Evolutionary conservation across 2,329 filamentous ascomycete genomes (phyloP), one percentile per base, ranked within the genome.

Genomic region (Diaporthe citriasiana): DNA sequence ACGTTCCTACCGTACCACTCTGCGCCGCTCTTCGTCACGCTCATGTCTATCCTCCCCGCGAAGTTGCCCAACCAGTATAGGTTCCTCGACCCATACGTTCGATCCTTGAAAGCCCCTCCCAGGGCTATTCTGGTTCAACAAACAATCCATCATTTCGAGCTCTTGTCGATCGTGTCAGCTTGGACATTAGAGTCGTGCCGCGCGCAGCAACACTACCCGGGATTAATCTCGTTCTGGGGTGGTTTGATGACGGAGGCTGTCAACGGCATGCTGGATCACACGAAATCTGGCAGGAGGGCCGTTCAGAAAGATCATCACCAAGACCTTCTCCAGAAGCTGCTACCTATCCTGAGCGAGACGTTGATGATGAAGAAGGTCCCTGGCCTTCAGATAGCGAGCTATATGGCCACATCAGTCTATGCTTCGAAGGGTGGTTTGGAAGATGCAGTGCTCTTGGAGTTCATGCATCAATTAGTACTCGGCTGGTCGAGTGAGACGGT

Each of bases 1-100:
- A 94, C 95, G 3, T 98, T 98, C 82, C 88, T 99, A 7, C 97
- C 97, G 1, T 98, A 98, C 83, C 95, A 99, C 82, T 92, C 92
- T 10, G 93, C 94, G 42, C 93, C 94, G 8, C 91, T 94, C 19
- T 99, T 99, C 82, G 88, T 93, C 60, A 95, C 94, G 1, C 87
- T 98, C 10, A 87, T 99, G 35, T 95, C 95, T 1, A 97, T 99
- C 73, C 86, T 99, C 17, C 95, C 97, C 0, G 82, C 87, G n/a
- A 90, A 88, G 66, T 87, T 98, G 12, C 92, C 95, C 0, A 85
- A 89, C 53, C 91, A 94, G 50, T 95, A 97, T 82, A 93, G 92
- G 77, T 98, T 98, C 82, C 88, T 99, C 73, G 89, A 92, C 75
- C 96, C 96, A 5, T 98, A 98, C 83, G 91, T 96, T 77, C 91